A percentile compares a stretch with the other conserved stretches of the same genome.
phyloP scores from a whole-genome alignment of 75 land plant species.

The Isoetes taiwanensis region DNA sequence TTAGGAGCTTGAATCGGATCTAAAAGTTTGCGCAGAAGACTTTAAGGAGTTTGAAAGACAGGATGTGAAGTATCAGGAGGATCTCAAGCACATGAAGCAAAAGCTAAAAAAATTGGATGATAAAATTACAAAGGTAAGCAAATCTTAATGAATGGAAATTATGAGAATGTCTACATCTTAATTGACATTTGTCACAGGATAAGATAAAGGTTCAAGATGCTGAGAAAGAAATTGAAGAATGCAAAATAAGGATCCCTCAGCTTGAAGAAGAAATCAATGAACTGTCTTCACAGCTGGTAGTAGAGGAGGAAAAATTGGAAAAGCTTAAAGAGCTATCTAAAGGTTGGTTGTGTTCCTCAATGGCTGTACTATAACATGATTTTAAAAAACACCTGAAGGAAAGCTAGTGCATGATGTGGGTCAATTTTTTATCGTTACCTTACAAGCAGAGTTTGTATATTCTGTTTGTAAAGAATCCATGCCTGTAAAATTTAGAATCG shows the following conservation, averaged over 20 bases:
- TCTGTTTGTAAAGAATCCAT: no score
- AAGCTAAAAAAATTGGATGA: slow-evolving; percentile 84
- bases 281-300: slow-evolving; percentile 36
- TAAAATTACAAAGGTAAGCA: slow-evolving; percentile 56
- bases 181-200: slow-evolving; percentile 38
- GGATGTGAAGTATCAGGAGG: slow-evolving; percentile 81
- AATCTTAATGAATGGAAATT: background rate
- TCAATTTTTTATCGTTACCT: no score
- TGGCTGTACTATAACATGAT: no score
- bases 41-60: slow-evolving; percentile 90
- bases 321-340: slow-evolving; percentile 57
- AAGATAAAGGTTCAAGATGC: slow-evolving; percentile 46
- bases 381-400: no score
- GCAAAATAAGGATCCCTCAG: slow-evolving; percentile 47
- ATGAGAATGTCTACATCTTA: background rate
- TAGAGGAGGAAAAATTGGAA: slow-evolving; percentile 76
- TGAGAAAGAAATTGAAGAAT: slow-evolving; percentile 46
- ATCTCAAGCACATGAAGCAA: slow-evolving; percentile 80
- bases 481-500: no score
- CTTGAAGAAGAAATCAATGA: slow-evolving; percentile 55
- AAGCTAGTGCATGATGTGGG: no score
- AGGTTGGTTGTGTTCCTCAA: no score
- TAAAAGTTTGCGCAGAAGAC: slow-evolving; percentile 62
- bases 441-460: no score
- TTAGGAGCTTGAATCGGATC: slow-evolving; percentile 59